Evolutionary conservation across 2,329 filamentous ascomycete genomes (phyloP), one percentile per base, ranked within the genome.

Genomic region (Aspergillus flavus): DNA sequence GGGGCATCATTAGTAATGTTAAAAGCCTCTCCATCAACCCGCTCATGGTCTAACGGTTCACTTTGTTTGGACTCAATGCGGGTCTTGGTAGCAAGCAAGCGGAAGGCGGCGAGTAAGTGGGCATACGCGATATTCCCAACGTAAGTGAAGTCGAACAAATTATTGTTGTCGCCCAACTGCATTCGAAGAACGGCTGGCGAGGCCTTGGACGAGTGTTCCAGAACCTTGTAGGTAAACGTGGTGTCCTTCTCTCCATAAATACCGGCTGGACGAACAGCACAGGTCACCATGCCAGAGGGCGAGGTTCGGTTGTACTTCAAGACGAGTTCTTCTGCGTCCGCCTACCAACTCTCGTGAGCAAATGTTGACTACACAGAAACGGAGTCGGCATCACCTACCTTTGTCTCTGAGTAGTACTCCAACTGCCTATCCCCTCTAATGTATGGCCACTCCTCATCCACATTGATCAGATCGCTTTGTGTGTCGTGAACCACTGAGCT

Each of bases 181-280:
- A 95, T 87, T 66, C 86, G 86, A 43, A 92, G 90, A 67, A 91
- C 89, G 71, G 86, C 84, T 65, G 69, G 68, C 7, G 80, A 81
- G 16, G 78, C 78, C 48, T 87, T 84, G 63, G 84, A 83, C 75
- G 90, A 91, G 71, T 91, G 87, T 66, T 88, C 86, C 72, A 96
- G 83, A 66, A 97, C 86, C 69, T 90, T 87, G 66, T 89, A 87
- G 39, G 94, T 87, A 16, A 89, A 79, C 74, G 93, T 90, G 59
- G 87, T 87, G 80, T 99, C 95, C 71, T 92, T 92, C 74, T 95
- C 92, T 72, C 94, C 94, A 73, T 97, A 92, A 77, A 98, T 96
- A 68, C 92, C 92, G 14, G 93, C 91, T 7, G 94, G 92, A 19
- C 95, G 91, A 67, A 98, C 86, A 34, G 93, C 85, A 72, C 87